These are phyloP conservation scores for Tritrichomonas musculus DNA, from an alignment of 208 protist genomes.

Conservation along the genomic window DNA sequence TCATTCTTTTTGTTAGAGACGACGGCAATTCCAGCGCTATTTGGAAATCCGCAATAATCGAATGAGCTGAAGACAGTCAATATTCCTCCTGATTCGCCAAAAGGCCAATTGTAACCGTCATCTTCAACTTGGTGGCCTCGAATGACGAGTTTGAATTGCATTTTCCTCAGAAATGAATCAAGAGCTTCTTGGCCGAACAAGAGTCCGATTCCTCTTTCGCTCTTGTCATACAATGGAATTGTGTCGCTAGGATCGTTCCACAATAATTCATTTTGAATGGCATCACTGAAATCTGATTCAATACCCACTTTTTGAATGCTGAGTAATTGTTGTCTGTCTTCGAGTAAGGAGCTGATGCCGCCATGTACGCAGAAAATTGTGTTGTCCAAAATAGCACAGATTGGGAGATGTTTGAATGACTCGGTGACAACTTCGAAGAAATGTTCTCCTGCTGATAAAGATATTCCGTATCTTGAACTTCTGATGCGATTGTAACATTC, in stretches of 20 bases:
- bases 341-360: too few relatives aligned
- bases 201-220: neutral
- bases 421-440: too few relatives aligned
- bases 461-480: too few relatives aligned
- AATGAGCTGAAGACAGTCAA: neutral
- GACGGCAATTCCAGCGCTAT: too few relatives aligned
- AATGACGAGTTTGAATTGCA: neutral
- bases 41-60: conserved; percentile 25
- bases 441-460: too few relatives aligned
- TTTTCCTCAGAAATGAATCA: neutral
- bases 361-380: too few relatives aligned
- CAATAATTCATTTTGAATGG: neutral
- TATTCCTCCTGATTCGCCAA: neutral
- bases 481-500: too few relatives aligned
- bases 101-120: neutral
- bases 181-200: neutral
- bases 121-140: neutral
- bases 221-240: neutral
- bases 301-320: too few relatives aligned
- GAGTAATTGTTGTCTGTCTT: too few relatives aligned
- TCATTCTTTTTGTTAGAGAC: too few relatives aligned
- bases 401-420: too few relatives aligned
- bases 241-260: neutral
- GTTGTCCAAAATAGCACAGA: too few relatives aligned
- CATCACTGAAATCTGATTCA: neutral